Evolutionary conservation across 805 yeast genomes (phyloP).

Genomic region (Wickerhamomyces bovis): DNA sequence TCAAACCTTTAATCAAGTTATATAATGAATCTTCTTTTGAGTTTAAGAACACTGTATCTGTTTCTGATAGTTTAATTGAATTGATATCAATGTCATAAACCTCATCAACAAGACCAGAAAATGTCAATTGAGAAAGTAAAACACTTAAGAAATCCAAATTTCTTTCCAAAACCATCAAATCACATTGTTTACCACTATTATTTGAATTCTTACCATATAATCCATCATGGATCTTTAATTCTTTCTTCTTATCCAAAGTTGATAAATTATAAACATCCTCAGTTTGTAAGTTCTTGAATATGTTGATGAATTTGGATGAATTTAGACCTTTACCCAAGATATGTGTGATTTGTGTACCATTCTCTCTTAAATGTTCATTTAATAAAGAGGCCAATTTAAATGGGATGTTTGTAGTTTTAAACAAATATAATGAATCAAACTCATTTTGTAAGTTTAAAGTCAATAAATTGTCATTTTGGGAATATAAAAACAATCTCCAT

Average conservation of each 20-base stretch:
- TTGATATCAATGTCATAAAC: conserved; percentile 45
- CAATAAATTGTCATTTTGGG: conserved; percentile 3
- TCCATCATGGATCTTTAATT: conserved; percentile 19
- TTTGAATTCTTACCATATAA: conserved; percentile 30
- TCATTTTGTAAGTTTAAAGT: conserved; percentile 12
- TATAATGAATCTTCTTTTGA: conserved; percentile 32
- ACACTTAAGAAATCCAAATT: conserved; percentile 69
- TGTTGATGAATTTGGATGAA: conserved; percentile 42
- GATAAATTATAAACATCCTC: conserved; percentile 27
- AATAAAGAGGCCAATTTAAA: conserved; percentile 30
- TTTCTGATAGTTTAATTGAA: conserved; percentile 23
- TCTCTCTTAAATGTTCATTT: conserved; percentile 39
- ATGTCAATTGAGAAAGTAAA: conserved; percentile 69
- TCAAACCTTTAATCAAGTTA: conserved; percentile 50
- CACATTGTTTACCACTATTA: conserved; percentile 46
- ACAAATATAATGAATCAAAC: conserved; percentile 32
- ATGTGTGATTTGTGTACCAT: conserved; percentile 42
- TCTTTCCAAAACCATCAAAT: conserved; percentile 75
- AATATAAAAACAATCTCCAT: conserved; percentile 14
- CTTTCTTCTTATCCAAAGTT: conserved; percentile 29
- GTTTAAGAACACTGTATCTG: conserved; percentile 16
- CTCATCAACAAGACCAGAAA: conserved; percentile 79
- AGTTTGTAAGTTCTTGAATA: conserved; percentile 28
- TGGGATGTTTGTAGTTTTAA: conserved; percentile 26
- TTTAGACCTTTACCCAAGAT: conserved; percentile 53